Evolutionary conservation across 805 yeast genomes (phyloP).

Genomic region (Kluyveromyces lactis): DNA sequence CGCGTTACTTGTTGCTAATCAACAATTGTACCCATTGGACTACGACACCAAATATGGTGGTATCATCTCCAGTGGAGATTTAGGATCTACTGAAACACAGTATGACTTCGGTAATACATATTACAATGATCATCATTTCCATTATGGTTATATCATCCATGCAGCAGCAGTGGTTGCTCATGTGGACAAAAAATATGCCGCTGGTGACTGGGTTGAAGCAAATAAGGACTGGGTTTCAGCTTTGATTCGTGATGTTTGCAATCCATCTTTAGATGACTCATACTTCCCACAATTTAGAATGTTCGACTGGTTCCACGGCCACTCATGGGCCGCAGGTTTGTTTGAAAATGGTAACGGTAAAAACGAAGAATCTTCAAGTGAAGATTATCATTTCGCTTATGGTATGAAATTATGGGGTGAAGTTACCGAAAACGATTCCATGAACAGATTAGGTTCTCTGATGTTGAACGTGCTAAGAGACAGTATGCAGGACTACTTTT

Average conservation of each 20-base stretch:
- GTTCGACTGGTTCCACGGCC: constrained; percentile 70
- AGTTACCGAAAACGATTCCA: constrained; percentile 42
- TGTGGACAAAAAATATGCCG: constrained; percentile 44
- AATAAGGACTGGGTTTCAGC: constrained; percentile 51
- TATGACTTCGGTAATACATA: constrained; percentile 65
- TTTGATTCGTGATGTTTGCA: constrained; percentile 59
- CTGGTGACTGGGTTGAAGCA: constrained; percentile 40
- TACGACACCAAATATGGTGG: constrained; percentile 52
- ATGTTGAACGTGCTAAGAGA: constrained; percentile 49
- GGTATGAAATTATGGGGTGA: constrained; percentile 65
- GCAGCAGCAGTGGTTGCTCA: constrained; percentile 76
- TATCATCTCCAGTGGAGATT: constrained; percentile 39
- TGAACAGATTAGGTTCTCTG: constrained; percentile 49
- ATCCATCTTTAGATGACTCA: constrained; percentile 43
- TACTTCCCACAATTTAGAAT: constrained; percentile 57
- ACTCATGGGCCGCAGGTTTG: constrained; percentile 68
- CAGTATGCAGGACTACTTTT: constrained; percentile 49
- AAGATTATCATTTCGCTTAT: constrained; percentile 62
- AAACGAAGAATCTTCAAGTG: constrained; percentile 64
- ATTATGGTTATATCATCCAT: constrained; percentile 75
- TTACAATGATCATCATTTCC: constrained; percentile 85
- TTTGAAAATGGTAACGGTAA: constrained; percentile 57
- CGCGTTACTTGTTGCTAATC: constrained; percentile 31
- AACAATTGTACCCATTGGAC: constrained; percentile 41
- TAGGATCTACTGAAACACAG: constrained; percentile 36